These are phyloP conservation scores for Geotrichum restrictum DNA, from an alignment of 1,139 yeast genomes.

Conservation along the genomic window DNA sequence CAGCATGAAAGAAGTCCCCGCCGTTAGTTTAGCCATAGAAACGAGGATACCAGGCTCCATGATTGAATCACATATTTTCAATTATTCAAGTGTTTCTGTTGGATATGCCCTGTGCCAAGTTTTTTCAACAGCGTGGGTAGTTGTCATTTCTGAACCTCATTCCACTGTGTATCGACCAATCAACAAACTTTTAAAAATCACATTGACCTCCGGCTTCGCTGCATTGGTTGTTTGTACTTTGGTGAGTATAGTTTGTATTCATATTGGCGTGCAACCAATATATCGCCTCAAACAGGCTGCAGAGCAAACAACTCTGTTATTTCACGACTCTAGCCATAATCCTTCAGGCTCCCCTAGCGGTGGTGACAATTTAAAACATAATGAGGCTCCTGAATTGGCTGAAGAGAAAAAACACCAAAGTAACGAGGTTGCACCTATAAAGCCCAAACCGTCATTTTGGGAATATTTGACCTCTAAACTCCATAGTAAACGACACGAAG, in stretches of 20 bases:
- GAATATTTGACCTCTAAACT: no score
- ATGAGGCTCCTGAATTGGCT: no score
- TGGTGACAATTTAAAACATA: no score
- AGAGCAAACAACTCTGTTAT: conserved; percentile 47
- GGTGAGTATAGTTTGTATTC: conserved; percentile 76
- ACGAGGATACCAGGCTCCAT: conserved; percentile 47
- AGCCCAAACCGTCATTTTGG: no score
- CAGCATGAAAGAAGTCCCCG: conserved; percentile 3
- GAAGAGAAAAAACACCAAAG: no score
- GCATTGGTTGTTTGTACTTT: conserved; percentile 72
- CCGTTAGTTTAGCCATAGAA: conserved; percentile 8
- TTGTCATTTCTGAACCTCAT: conserved; percentile 64
- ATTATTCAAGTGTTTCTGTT: conserved; percentile 53
- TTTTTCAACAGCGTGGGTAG: conserved; percentile 62
- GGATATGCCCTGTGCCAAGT: conserved; percentile 57
- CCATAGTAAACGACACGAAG: no score
- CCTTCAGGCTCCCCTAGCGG: no score
- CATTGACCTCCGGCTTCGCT: conserved; percentile 75
- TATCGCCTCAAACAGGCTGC: conserved; percentile 79
- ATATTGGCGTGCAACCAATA: conserved; percentile 81
- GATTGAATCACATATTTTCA: conserved; percentile 45
- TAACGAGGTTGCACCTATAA: no score
- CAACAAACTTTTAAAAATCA: conserved; percentile 57
- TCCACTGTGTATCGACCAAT: conserved; percentile 62
- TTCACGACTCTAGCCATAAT: conserved; percentile 13